These are phyloP conservation scores for Verticillium nonalfalfae DNA, from an alignment of 2,329 filamentous ascomycete genomes.

Conservation along the genomic window DNA sequence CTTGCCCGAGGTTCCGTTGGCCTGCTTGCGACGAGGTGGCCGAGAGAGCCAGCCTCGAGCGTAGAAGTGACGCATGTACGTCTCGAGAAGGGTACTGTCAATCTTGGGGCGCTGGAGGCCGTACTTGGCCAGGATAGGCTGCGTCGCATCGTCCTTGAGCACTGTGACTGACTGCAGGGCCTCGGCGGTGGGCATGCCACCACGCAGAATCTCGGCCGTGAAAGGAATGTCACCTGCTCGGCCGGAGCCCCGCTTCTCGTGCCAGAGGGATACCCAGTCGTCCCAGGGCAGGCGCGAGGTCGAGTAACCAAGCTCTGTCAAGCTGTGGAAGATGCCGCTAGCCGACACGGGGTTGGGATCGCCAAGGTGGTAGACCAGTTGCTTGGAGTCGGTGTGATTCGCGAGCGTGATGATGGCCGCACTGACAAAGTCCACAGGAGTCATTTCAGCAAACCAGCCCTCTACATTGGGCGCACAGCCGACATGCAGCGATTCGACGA, in stretches of 20 bases:
- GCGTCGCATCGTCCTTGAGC: slow-evolving; percentile 64
- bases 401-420: slow-evolving; percentile 66
- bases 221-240: slow-evolving; percentile 66
- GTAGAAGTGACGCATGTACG: slow-evolving; percentile 75
- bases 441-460: slow-evolving; percentile 78
- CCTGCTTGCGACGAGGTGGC: slow-evolving; percentile 45
- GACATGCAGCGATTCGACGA: slow-evolving; percentile 71
- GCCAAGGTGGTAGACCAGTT: slow-evolving; percentile 67
- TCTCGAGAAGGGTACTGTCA: slow-evolving; percentile 64
- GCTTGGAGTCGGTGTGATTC: slow-evolving; percentile 54
- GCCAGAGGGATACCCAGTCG: slow-evolving; percentile 70
- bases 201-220: slow-evolving; percentile 72
- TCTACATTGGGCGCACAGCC: slow-evolving; percentile 64
- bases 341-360: slow-evolving; percentile 67
- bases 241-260: slow-evolving; percentile 56
- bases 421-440: slow-evolving; percentile 75
- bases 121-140: slow-evolving; percentile 46
- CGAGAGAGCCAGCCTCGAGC: slow-evolving; percentile 68
- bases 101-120: slow-evolving; percentile 61
- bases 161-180: slow-evolving; percentile 66
- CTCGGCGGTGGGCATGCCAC: slow-evolving; percentile 72
- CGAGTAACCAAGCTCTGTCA: slow-evolving; percentile 62
- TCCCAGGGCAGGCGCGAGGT: slow-evolving; percentile 63
- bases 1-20: slow-evolving; percentile 13
- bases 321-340: slow-evolving; percentile 55